These are phyloP conservation scores for Trypanosoma vivax DNA, from an alignment of 208 protist species.

Conservation along the genomic window DNA sequence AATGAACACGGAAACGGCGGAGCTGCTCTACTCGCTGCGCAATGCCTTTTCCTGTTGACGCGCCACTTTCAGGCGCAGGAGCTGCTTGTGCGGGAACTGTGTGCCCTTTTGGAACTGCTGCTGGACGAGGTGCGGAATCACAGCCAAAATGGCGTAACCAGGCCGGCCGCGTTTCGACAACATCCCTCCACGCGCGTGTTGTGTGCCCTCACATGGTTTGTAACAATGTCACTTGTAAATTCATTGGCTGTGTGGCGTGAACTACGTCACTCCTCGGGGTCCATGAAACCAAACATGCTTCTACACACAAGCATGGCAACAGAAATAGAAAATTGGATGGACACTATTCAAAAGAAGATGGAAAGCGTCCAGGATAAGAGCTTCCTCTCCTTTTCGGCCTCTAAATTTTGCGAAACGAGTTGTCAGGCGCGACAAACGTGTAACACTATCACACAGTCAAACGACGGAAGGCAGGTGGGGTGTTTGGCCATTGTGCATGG, in stretches of 20 bases:
- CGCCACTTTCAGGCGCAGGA: constrained; percentile 80
- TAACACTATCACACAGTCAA: too few species aligned
- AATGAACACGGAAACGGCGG: constrained; percentile 21
- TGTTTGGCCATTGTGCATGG: constrained; percentile 50
- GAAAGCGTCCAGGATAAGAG: constrained; percentile 7
- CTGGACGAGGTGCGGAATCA: constrained; percentile 27
- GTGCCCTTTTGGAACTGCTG: constrained; percentile 40
- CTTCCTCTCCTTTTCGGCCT: constrained; percentile 12
- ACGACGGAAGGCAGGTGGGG: constrained; percentile 8
- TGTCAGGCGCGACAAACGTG: constrained; percentile 9
- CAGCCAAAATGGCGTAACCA: constrained; percentile 8
- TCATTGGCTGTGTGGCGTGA: constrained; percentile 58
- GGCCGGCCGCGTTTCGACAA: constrained; percentile 12
- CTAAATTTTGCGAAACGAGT: not conserved
- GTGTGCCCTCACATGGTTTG: constrained; percentile 58
- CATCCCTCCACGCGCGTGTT: constrained; percentile 32
- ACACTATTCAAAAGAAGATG: constrained; percentile 21
- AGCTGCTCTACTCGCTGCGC: constrained; percentile 53
- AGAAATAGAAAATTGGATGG: constrained; percentile 29
- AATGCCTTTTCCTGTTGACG: constrained; percentile 79
- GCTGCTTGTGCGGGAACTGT: constrained; percentile 46
- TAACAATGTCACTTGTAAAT: constrained; percentile 62
- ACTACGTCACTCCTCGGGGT: constrained; percentile 23
- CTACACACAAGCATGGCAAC: constrained; percentile 29
- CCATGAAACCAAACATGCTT: constrained; percentile 31